phyloP scores from a whole-genome alignment of 805 yeast genomes.

The Yamadazyma endophytica region DNA sequence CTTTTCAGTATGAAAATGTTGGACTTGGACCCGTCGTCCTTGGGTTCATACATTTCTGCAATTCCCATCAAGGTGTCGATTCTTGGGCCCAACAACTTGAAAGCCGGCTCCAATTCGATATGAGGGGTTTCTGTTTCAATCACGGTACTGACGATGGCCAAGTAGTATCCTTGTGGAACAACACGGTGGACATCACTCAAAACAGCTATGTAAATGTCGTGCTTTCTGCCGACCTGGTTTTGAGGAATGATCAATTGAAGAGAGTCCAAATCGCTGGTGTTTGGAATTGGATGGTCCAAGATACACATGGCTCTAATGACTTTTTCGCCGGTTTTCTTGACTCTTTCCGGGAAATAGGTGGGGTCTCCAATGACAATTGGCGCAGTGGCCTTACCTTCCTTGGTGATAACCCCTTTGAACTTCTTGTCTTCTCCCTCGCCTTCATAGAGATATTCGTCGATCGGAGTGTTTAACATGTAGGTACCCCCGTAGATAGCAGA shows the following conservation, averaged over 20 bases:
- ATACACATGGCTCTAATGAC: conserved; percentile 87
- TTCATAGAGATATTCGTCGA: conserved; percentile 79
- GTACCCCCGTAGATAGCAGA: conserved; percentile 98
- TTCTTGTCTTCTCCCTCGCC: conserved; percentile 57
- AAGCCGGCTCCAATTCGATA: conserved; percentile 88
- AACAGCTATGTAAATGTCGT: conserved; percentile 92
- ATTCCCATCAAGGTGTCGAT: conserved; percentile 91
- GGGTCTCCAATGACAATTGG: conserved; percentile 96
- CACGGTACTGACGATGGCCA: conserved; percentile 92
- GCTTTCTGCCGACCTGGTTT: conserved; percentile 86
- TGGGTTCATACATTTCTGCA: conserved; percentile 85
- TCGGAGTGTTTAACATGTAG: conserved; percentile 94
- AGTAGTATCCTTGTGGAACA: conserved; percentile 79
- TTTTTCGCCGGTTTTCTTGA: conserved; percentile 63
- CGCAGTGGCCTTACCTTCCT: conserved; percentile 88
- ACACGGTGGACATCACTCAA: conserved; percentile 88
- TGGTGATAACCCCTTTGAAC: conserved; percentile 83
- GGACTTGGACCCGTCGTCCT: conserved; percentile 74
- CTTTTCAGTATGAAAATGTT: conserved; percentile 81
- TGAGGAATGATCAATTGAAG: conserved; percentile 95
- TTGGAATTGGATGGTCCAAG: conserved; percentile 83
- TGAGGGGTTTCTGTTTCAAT: conserved; percentile 93
- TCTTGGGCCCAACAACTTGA: conserved; percentile 77
- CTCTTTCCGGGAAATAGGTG: conserved; percentile 88
- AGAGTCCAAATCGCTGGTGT: conserved; percentile 79